Base-by-base conservation (phyloP, 495 filamentous ascomycete species). In the Xylaria telfairii region DNA sequence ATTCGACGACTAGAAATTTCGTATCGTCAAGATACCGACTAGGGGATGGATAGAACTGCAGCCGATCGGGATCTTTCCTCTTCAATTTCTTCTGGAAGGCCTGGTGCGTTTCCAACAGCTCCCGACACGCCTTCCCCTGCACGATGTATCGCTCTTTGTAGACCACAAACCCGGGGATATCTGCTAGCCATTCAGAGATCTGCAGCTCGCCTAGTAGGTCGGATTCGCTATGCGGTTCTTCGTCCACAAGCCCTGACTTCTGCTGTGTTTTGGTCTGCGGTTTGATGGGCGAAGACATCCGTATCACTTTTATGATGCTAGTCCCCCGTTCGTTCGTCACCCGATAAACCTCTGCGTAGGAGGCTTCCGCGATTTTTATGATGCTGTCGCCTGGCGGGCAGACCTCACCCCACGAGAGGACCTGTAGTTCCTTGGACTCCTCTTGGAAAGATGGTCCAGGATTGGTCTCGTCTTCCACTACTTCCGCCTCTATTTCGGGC, bases 101-200 rank as follows among this genome's bases (percentile, higher is more conserved):
- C 74, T 84, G 84, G 74, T 87, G 90, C 21, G 93, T 93, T 42
- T 86, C 81, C 34, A 90, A 82, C 59, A 96, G 89, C 0, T 83
- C 79, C 37, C 82, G 80, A 10, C 91, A 87, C 12, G 92, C 89
- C 21, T 86, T 87, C 0, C 94, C 94, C 73, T 89, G 82, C 0
- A 97, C 83, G 9, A 97, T 83, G 56, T 92, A 90, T 7, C 92
- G 87, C 54, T 92, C 90, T 74, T 94, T 89, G 82, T 95, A 95
- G n/a, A 90, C 86, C n/a, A 93, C 92, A 79, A 96, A 97, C n/a
- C 94, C 94, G 2, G 93, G 93, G 53, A 95, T 89, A 21, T 89
- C 87, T 57, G 92, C 89, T 28, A 97, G 86, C 67, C 87, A 90
- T 68, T 93, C 90, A 24, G 95, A 89, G 67, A 96, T 91, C 66